Evolutionary conservation across 345 rosid species (phyloP).

Genomic region (Tarenaya hassleriana): DNA sequence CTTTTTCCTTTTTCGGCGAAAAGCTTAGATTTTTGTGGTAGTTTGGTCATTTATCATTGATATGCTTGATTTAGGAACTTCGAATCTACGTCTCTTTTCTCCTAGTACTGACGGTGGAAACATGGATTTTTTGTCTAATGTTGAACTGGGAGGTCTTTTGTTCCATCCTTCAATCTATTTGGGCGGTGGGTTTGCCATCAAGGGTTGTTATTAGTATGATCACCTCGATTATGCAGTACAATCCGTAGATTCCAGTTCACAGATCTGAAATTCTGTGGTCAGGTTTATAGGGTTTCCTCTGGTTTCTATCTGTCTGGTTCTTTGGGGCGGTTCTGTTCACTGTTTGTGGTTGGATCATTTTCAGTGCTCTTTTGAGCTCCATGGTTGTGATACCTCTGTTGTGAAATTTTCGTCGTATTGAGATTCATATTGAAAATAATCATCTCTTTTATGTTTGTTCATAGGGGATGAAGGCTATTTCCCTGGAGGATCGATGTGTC

Average conservation of each 20-base stretch:
- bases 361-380: not conserved
- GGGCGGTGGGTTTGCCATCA: not conserved
- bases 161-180: not conserved
- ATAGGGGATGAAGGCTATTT: conserved; percentile 70
- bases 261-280: not conserved
- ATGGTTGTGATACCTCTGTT: not conserved
- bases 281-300: conserved; percentile 15
- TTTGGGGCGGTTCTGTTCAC: conserved; percentile 4
- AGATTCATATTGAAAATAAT: conserved; percentile 7
- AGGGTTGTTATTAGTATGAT: too few relatives aligned
- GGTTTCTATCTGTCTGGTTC: not conserved
- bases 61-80: not conserved
- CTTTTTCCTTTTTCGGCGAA: not conserved
- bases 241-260: too few relatives aligned
- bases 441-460: conserved; percentile 6
- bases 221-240: too few relatives aligned
- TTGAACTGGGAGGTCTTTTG: not conserved
- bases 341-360: conserved; percentile 1
- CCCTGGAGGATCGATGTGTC: conserved; percentile 55
- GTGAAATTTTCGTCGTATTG: not conserved
- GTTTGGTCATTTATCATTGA: conserved; percentile 17
- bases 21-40: not conserved
- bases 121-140: not conserved
- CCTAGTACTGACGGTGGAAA: not conserved
- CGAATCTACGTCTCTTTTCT: conserved; percentile 1